A percentile compares a stretch with the other conserved stretches of the same genome.
Conservation (phyloP, 2,329 filamentous ascomycete genomes). For the Pseudogymnoascus destructans region DNA sequence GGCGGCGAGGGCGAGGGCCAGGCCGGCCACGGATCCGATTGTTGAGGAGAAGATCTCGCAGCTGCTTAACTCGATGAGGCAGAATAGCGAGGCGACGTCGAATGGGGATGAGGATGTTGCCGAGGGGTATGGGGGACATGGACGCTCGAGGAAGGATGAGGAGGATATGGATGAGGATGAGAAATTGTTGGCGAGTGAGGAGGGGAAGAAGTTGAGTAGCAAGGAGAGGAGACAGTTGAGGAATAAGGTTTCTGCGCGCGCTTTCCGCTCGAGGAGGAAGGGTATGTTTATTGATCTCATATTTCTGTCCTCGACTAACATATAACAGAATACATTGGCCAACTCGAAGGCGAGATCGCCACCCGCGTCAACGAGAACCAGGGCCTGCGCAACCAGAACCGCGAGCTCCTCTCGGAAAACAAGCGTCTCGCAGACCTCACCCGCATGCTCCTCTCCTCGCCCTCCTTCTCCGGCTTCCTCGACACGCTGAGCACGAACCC, state of each 20-base stretch:
- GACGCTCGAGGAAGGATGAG: slow-evolving; percentile 79
- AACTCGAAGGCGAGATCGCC: slow-evolving; percentile 83
- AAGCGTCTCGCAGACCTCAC: slow-evolving; percentile 63
- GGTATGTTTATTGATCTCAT: slow-evolving; percentile 43
- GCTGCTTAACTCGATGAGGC: slow-evolving; percentile 79
- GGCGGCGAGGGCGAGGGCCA: slow-evolving; percentile 42
- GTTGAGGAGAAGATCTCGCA: slow-evolving; percentile 91
- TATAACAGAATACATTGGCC: slow-evolving; percentile 79
- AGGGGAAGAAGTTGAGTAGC: slow-evolving; percentile 97
- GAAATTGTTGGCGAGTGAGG: slow-evolving; percentile 82
- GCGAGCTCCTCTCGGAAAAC: slow-evolving; percentile 72
- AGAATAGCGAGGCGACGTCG: slow-evolving; percentile 43
- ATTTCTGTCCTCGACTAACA: slow-evolving; percentile 34
- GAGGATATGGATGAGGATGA: slow-evolving; percentile 99
- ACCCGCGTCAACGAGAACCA: slow-evolving; percentile 72
- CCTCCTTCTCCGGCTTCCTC: slow-evolving; percentile 72
- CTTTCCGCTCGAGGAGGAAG: slow-evolving; percentile 96
- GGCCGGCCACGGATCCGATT: slow-evolving; percentile 44
- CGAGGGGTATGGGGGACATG: slow-evolving; percentile 36
- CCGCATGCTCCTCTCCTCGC: slow-evolving; percentile 68
- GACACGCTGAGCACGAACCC: slow-evolving; percentile 54
- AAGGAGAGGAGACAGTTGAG: slow-evolving; percentile 94
- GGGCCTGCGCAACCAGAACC: slow-evolving; percentile 69
- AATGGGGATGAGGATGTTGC: slow-evolving; percentile 35
- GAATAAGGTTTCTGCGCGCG: slow-evolving; percentile 96